Evolutionary conservation across 2,329 filamentous ascomycete genomes (phyloP).

Genomic region (Rhinocladiella mackenziei): DNA sequence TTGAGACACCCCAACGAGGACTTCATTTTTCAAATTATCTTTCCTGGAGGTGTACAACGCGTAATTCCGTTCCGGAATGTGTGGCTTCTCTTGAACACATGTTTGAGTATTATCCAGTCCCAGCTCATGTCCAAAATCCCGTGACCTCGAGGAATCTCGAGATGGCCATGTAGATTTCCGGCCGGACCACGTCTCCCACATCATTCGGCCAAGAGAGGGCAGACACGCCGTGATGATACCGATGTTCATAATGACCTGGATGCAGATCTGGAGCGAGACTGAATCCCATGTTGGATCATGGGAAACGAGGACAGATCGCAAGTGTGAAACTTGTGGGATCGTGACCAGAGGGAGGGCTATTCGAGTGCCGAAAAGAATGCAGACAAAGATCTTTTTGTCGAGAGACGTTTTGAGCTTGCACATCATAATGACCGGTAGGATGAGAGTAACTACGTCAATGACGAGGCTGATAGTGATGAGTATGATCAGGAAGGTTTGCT

Average conservation of each 20-base stretch:
- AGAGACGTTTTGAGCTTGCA: conserved; percentile 16
- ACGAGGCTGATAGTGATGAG: conserved; percentile 12
- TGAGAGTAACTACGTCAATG: conserved; percentile 12
- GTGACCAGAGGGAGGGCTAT: conserved; percentile 14
- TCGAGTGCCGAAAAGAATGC: conserved; percentile 17
- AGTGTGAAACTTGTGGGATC: conserved; percentile 8
- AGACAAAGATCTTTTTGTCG: conserved; percentile 17
- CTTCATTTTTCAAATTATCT: conserved; percentile 5
- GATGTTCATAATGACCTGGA: conserved; percentile 23
- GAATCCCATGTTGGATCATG: conserved; percentile 22
- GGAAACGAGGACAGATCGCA: conserved; percentile 11
- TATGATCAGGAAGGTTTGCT: conserved; percentile 12
- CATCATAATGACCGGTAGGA: conserved; percentile 19
- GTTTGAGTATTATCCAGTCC: conserved; percentile 5
- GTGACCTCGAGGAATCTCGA: background rate
- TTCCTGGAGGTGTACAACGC: too few relatives aligned
- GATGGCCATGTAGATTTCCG: conserved; percentile 1
- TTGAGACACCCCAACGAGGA: conserved; percentile 1
- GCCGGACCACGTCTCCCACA: conserved; percentile 19
- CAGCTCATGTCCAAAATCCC: conserved; percentile 18
- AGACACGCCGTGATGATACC: conserved; percentile 23
- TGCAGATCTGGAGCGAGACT: conserved; percentile 20
- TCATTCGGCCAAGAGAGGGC: conserved; percentile 18
- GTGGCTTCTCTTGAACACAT: conserved; percentile 5
- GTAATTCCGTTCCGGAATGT: too few relatives aligned